Evolutionary conservation across 208 protist species (phyloP).

Genomic region (Leishmania arabica): DNA sequence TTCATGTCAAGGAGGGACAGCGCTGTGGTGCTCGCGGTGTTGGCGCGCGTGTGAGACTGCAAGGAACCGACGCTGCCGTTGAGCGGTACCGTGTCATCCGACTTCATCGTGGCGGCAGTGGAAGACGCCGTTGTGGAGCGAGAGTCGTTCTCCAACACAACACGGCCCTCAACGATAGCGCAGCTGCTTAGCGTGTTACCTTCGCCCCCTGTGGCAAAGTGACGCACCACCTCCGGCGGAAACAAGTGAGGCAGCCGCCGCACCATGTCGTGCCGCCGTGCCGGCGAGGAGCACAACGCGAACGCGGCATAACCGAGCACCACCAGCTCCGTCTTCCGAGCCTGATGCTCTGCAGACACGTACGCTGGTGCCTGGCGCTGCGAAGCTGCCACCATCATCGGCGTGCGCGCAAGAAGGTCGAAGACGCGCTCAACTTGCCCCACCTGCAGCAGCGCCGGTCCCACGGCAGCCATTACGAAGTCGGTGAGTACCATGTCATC

Average conservation of each 20-base stretch:
- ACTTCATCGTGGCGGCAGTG: neutral
- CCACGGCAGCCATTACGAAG: slow-evolving; percentile 54
- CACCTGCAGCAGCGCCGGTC: slow-evolving; percentile 66
- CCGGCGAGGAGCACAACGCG: slow-evolving; percentile 25
- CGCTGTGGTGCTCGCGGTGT: neutral
- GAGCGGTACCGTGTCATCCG: neutral
- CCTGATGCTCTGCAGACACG: slow-evolving; percentile 9
- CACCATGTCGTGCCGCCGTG: slow-evolving; percentile 40
- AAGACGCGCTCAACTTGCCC: slow-evolving; percentile 56
- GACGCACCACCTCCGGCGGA: slow-evolving; percentile 52
- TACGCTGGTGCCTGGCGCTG: slow-evolving; percentile 29
- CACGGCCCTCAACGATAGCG: slow-evolving; percentile 20
- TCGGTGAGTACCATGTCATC: slow-evolving; percentile 79
- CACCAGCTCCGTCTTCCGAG: slow-evolving; percentile 22
- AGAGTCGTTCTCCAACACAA: neutral
- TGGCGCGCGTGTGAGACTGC: neutral
- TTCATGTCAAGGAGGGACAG: slow-evolving; percentile 19
- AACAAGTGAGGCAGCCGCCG: slow-evolving; percentile 64
- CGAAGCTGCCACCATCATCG: slow-evolving; percentile 34
- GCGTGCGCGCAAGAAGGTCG: slow-evolving; percentile 56
- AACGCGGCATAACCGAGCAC: slow-evolving; percentile 57
- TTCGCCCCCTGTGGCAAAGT: slow-evolving; percentile 24
- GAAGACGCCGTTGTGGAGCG: neutral
- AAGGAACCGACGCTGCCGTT: neutral
- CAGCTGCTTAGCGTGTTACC: neutral